These are phyloP conservation scores for Filobasidium floriforme DNA, from an alignment of 768 basidiomycete species.

Conservation along the genomic window DNA sequence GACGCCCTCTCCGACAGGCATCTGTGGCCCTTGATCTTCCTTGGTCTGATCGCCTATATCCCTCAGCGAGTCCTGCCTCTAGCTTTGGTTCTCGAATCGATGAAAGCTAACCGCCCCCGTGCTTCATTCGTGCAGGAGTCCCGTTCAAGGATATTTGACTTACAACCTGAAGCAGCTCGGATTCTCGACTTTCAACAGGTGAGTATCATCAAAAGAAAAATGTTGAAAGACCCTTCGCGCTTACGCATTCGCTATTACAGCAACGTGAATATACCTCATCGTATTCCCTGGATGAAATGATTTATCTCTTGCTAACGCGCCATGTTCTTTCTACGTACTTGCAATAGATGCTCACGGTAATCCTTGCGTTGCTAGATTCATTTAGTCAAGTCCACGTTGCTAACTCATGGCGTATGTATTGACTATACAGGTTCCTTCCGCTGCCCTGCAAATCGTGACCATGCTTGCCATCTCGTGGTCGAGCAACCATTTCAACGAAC, in stretches of 20 bases:
- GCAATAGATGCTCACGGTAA: conserved; percentile 50
- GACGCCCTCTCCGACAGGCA: conserved; percentile 21
- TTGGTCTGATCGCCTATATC: conserved; percentile 20
- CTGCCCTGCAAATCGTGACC: conserved; percentile 50
- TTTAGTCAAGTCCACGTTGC: too few relatives aligned
- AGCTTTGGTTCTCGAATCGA: not conserved
- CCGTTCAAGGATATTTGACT: conserved; percentile 60
- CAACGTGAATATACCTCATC: too few relatives aligned
- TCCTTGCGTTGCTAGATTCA: not conserved
- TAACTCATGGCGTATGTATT: not conserved
- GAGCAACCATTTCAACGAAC: conserved; percentile 56
- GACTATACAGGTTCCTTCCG: conserved; percentile 51
- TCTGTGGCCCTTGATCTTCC: conserved; percentile 21
- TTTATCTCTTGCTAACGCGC: too few relatives aligned
- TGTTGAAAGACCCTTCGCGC: too few relatives aligned
- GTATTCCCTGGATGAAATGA: too few relatives aligned
- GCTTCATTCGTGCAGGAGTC: conserved; percentile 52
- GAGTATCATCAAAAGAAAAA: too few relatives aligned
- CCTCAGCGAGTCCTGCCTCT: not conserved
- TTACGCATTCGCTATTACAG: too few relatives aligned
- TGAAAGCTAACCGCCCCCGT: not conserved
- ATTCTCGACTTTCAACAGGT: conserved; percentile 56
- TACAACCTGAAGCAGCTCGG: conserved; percentile 57
- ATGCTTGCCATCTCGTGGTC: conserved; percentile 52
- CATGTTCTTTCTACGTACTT: too few relatives aligned